phyloP scores from a whole-genome alignment of 192 early-diverging fungal genomes.

The Entomortierella beljakovae region DNA sequence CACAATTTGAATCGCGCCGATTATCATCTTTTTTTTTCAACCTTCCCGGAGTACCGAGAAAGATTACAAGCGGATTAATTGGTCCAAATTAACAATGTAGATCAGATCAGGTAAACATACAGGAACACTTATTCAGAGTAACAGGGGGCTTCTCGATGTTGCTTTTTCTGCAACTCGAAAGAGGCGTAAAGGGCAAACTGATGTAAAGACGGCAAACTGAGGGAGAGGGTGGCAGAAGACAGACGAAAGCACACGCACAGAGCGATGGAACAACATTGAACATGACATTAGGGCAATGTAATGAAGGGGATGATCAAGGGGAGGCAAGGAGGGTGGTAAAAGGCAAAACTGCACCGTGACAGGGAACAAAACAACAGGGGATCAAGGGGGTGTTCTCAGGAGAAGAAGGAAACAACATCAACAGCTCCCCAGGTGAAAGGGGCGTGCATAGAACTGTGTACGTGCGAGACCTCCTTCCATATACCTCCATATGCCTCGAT shows the following conservation, averaged over 20 bases:
- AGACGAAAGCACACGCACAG: not conserved
- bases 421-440: not conserved
- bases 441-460: not conserved
- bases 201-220: not conserved
- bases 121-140: not conserved
- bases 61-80: too few relatives aligned
- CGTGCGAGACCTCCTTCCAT: too few relatives aligned
- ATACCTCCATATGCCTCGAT: too few relatives aligned
- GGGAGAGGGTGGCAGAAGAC: not conserved
- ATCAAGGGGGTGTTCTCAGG: slow-evolving; percentile 19
- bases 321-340: not conserved
- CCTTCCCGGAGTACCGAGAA: not conserved
- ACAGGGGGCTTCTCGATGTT: not conserved
- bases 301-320: slow-evolving; percentile 8
- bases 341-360: not conserved
- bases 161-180: too few relatives aligned
- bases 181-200: too few relatives aligned
- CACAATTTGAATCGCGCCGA: not conserved
- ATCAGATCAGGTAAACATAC: not conserved
- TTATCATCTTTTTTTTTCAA: not conserved
- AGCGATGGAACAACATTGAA: slow-evolving; percentile 4
- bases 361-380: slow-evolving; percentile 1
- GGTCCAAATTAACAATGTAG: too few relatives aligned
- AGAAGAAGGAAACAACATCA: not conserved
- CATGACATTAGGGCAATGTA: not conserved